Percentiles rank a stretch among this genome's conserved stretches.
phyloP scores from a whole-genome alignment of 805 yeast genomes.

The Lipomyces lipofer region DNA sequence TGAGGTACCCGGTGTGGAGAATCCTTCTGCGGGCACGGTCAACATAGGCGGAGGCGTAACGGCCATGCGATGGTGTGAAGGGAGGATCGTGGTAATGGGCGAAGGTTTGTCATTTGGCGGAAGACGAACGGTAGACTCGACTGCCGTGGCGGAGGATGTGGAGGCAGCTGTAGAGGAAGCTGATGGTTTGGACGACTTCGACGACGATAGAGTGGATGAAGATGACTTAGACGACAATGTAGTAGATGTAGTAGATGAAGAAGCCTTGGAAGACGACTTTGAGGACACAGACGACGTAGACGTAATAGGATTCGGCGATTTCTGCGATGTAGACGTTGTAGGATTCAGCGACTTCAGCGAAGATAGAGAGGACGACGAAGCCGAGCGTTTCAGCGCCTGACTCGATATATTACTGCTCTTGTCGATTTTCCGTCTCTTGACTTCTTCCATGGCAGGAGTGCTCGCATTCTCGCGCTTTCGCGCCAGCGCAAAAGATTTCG shows the following conservation, averaged over 20 bases:
- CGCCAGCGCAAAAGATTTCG: conserved; percentile 2
- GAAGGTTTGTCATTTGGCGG: conserved; percentile 1
- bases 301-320: not conserved
- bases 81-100: not conserved
- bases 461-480: not conserved
- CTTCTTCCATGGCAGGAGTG: no score
- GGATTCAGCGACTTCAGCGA: no score
- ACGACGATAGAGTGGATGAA: not conserved
- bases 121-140: not conserved
- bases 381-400: not conserved
- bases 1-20: conserved; percentile 21
- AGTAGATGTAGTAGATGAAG: not conserved
- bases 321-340: not conserved
- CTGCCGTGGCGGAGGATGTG: not conserved
- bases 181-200: not conserved
- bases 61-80: not conserved
- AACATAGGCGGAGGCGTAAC: conserved; percentile 6
- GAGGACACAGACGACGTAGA: not conserved
- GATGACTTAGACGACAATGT: not conserved
- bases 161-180: not conserved
- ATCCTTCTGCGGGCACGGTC: not conserved
- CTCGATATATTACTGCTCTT: not conserved
- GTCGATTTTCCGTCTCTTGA: not conserved
- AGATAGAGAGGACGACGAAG: no score
- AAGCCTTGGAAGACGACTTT: not conserved